phyloP scores from a whole-genome alignment of 257 asterid species.

The Solanum corneliomulleri region DNA sequence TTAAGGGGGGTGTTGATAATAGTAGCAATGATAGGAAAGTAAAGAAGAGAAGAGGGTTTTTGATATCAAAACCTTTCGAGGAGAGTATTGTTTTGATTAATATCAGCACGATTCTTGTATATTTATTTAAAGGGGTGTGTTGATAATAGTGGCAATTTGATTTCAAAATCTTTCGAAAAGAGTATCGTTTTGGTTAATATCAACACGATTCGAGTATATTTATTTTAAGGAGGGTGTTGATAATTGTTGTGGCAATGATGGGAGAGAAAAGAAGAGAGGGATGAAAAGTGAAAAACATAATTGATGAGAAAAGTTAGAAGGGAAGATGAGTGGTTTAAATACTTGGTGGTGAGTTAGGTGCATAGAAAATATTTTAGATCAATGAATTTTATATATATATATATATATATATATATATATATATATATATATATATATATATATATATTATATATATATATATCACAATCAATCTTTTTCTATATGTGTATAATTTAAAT shows the following conservation, averaged over 20 bases:
- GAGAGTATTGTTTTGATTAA: neutral
- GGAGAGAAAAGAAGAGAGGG: neutral
- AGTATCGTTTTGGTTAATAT: neutral
- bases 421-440: neutral
- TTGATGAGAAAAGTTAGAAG: neutral
- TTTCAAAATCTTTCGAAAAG: neutral
- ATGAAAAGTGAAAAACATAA: slow-evolving; percentile 11
- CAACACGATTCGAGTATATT: neutral
- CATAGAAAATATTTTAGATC: neutral
- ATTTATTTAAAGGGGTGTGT: neutral
- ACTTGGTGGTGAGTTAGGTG: neutral
- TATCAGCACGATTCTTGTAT: rapidly evolving
- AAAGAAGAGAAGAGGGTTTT: neutral
- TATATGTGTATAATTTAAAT: neutral
- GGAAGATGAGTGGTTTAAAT: slow-evolving; percentile 10
- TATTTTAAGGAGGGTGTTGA: neutral
- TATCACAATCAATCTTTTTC: neutral
- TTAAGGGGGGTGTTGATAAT: too few species aligned
- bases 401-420: too few species aligned
- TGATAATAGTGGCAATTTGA: neutral
- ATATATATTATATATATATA: too few species aligned
- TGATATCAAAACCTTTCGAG: neutral
- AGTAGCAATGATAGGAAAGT: neutral
- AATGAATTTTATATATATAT: neutral
- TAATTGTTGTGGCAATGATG: neutral